Base-by-base conservation (phyloP, 1,139 yeast species). In the Blastobotrys proliferans region DNA sequence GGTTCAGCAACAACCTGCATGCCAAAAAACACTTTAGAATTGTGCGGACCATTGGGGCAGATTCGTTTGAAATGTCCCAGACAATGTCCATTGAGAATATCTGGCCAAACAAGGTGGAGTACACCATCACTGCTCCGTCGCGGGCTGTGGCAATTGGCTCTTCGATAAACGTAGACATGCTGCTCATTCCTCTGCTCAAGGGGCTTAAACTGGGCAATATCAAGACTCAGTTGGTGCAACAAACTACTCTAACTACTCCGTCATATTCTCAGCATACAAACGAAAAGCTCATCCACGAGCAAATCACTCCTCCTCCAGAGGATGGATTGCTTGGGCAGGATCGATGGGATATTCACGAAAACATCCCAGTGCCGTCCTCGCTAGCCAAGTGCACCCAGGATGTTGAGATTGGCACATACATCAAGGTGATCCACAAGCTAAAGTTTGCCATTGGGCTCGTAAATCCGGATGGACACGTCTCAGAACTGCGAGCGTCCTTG, bases 41-140 rank as follows among this genome's bases (percentile, higher is more conserved):
- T 11, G 78, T 92, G n/a, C 74, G 98, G 52, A 92, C 98, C 0
- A 66, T 90, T 46, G 81, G 95, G 0, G 77, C 95, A 1, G 97
- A 90, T 63, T 78, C 95, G 0, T 76, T 86, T 1, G 98, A 94
- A 58, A 69, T 90, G 35, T 75, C 94, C 0, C 97, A 92, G 64
- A 87, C 97, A 0, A 85, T 88, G 52, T 88, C 95, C 0, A 95
- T 92, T 18, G 96, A 88, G 58, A 92, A 92, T 61, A 82, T 92
- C 0, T 94, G 99, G 99, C 97, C 98, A 2, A 70, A 78, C 38
- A 92, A 92, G 62, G 86, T 92, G 37, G 97, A 94, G 56, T 92
- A 92, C 63, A 77, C 92, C 1, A 77, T 92, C 44, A 83, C 85
- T 47, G 81, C 86, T 8, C 97, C 97, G 0, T 73, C 90, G 13